Conservation (phyloP, 257 asterid genomes). For the Euphrasia confusa region DNA sequence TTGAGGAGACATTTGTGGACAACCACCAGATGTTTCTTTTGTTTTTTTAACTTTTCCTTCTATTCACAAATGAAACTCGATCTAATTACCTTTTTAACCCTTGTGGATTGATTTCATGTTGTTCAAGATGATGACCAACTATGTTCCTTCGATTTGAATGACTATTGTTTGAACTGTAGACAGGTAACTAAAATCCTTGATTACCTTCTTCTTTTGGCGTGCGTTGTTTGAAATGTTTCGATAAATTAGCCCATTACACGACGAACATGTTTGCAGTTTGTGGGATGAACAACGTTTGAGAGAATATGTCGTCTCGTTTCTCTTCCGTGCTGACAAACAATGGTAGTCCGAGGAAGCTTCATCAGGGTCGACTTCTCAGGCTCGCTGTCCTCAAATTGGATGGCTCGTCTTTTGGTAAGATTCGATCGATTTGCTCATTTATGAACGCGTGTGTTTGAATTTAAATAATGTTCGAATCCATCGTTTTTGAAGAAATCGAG, state of each 20-base stretch:
- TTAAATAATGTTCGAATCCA: constrained; percentile 1
- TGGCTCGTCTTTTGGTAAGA: constrained; percentile 66
- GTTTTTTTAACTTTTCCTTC: too few species aligned
- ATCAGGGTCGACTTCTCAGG: constrained; percentile 41
- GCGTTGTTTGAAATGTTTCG: too few species aligned
- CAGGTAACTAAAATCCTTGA: background rate
- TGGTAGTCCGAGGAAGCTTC: constrained; percentile 37
- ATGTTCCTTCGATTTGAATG: constrained; percentile 19
- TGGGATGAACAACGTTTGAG: constrained; percentile 56
- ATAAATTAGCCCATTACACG: too few species aligned
- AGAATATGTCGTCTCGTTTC: constrained; percentile 38
- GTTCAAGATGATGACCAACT: constrained; percentile 24
- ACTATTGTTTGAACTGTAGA: constrained; percentile 3
- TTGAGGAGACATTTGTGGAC: constrained; percentile 31
- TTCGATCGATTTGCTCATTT: background rate
- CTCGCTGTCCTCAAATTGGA: constrained; percentile 74
- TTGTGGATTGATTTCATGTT: constrained; percentile 20
- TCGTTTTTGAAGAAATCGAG: constrained; percentile 50
- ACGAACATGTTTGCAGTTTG: constrained; percentile 17
- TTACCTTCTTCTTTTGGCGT: background rate
- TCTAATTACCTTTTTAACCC: constrained; percentile 9
- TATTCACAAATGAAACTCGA: too few species aligned
- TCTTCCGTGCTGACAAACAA: constrained; percentile 23
- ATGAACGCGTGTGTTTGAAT: background rate
- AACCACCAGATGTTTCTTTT: constrained; percentile 17